Base-by-base conservation (phyloP, 805 yeast species). In the Spathaspora hagerdaliae region DNA sequence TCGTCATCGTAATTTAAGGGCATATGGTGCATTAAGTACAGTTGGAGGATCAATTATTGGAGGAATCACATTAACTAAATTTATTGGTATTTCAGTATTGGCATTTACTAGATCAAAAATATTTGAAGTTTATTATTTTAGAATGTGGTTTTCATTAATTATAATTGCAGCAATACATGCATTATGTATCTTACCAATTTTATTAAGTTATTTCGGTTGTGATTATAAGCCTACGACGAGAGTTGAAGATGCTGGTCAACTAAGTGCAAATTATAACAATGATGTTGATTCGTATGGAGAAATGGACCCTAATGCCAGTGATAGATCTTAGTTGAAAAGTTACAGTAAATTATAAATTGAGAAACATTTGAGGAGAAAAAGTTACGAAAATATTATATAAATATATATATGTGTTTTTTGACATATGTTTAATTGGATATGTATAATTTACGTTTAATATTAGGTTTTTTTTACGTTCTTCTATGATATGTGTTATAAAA, bases 1-100 rank as follows among this genome's bases (percentile, higher is more conserved):
- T 3, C 47, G 38, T 35, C 24, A 39, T 13, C 39, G 42, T 33
- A 40, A 45, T 11, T 50, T 58, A 27, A 60, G 75, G 42, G 74
- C 83, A 0, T 74, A 69, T 52, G 75, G 79, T 49, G 83, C 97
- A 0, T 72, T 94, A 51, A 71, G 74, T 0, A 81, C 81, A 5
- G 86, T 91, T n/a, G 98, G 98, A 3, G 88, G 90, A 1, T 81
- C 97, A 0, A 96, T 94, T 0, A 73, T 94, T 49, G 85, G 88
- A 24, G 99, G 99, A 2, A 92, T 92, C 43, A 85, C 96, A 3
- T 59, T 89, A 52, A 94, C 98, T 0, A 92, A 92, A 59, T 65
- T 92, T 19, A 82, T 94, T 53, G 99, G 99, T 1, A 89, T 92
- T 1, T 64, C 75, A 26, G 96, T 92, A 9, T 69, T 92, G 34